Percentiles rank a stretch among this genome's conserved stretches.
Evolutionary conservation across 2,329 filamentous ascomycete species (phyloP).

Genomic region (Colletotrichum shisoi): DNA sequence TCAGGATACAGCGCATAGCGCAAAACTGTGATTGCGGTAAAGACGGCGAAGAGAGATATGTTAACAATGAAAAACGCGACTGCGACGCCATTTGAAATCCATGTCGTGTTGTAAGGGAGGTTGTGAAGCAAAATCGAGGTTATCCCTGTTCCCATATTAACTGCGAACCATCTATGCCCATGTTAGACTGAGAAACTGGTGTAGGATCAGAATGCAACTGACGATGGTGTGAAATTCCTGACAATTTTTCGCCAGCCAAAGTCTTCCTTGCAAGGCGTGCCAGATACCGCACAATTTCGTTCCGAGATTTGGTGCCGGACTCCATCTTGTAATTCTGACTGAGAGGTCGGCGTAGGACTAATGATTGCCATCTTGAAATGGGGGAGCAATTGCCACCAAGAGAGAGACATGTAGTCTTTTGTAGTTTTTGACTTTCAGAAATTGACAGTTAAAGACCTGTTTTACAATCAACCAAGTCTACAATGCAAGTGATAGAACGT

Average conservation of each 20-base stretch:
- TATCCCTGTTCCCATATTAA: slow-evolving; percentile 74
- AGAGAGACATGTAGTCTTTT: background rate
- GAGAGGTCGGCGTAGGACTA: slow-evolving; percentile 1
- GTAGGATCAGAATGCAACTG: slow-evolving; percentile 43
- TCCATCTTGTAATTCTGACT: background rate
- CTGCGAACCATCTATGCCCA: slow-evolving; percentile 61
- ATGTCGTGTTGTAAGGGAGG: slow-evolving; percentile 66
- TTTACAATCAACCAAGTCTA: too few species aligned
- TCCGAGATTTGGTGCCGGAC: background rate
- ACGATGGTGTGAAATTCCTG: slow-evolving; percentile 65
- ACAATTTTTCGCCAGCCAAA: slow-evolving; percentile 57
- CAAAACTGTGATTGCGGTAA: slow-evolving; percentile 62
- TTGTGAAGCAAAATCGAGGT: slow-evolving; percentile 69
- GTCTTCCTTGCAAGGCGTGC: slow-evolving; percentile 46
- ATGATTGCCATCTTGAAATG: slow-evolving; percentile 6
- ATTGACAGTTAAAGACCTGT: background rate
- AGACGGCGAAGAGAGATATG: slow-evolving; percentile 63
- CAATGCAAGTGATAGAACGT: background rate
- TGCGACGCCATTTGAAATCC: slow-evolving; percentile 55
- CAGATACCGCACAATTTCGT: background rate
- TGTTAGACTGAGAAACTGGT: background rate
- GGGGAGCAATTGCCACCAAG: background rate
- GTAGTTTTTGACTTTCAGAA: too few species aligned
- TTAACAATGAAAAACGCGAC: slow-evolving; percentile 69
- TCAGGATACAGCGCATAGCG: slow-evolving; percentile 72